phyloP scores from a whole-genome alignment of 495 filamentous ascomycete genomes.

The Penicillium macrosclerotiorum region DNA sequence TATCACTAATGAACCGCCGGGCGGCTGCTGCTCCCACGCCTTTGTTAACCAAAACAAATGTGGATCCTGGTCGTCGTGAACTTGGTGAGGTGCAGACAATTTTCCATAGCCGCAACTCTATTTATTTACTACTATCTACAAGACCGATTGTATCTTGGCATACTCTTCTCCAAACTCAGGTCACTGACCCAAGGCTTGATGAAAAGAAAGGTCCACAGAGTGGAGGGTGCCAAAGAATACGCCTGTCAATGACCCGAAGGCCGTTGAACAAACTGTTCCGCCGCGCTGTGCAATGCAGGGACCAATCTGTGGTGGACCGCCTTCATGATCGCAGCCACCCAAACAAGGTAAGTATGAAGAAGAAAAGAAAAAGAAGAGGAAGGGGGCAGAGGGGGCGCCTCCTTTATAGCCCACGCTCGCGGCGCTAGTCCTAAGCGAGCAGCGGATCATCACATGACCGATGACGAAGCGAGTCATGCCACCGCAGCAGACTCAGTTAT shows the following conservation, averaged over 20 bases:
- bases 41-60: no score
- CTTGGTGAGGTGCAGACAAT: no score
- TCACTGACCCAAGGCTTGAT: conserved; percentile 46
- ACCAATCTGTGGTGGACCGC: conserved; percentile 57
- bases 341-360: conserved; percentile 78
- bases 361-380: conserved; percentile 44
- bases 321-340: conserved; percentile 61
- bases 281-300: conserved; percentile 71
- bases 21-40: no score
- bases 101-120: no score
- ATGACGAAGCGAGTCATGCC: no score
- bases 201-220: conserved; percentile 49
- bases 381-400: conserved; percentile 6
- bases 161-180: conserved; percentile 53
- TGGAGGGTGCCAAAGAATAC: conserved; percentile 65
- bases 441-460: background rate
- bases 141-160: background rate
- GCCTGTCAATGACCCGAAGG: conserved; percentile 63
- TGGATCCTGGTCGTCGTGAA: no score
- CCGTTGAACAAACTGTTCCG: conserved; percentile 58
- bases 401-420: conserved; percentile 25
- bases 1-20: no score
- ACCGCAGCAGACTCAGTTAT: no score
- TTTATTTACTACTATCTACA: no score
- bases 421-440: conserved; percentile 37